Conservation (phyloP, 257 asterid species). For the Solanum habrochaites region DNA sequence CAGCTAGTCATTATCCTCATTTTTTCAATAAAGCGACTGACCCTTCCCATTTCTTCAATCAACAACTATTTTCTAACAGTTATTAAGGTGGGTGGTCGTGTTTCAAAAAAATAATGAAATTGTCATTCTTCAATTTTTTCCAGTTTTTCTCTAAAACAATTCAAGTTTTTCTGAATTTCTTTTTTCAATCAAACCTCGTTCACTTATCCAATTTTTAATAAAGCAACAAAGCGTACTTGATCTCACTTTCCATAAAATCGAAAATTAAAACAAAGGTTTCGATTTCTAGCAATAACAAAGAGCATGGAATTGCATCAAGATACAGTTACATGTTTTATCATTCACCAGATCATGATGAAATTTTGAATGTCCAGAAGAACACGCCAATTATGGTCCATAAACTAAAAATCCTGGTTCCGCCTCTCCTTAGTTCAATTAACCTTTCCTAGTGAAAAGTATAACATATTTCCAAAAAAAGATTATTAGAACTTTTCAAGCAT, state of each 20-base stretch:
- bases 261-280: background rate
- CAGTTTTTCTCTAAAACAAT: no score
- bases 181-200: background rate
- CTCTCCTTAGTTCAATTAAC: background rate
- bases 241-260: background rate
- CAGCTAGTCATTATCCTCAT: background rate
- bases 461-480: background rate
- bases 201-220: background rate
- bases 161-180: no score
- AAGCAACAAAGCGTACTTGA: background rate
- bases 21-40: background rate
- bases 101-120: background rate
- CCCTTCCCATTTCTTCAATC: background rate
- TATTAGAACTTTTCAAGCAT: background rate
- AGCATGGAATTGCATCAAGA: background rate
- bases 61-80: background rate
- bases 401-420: background rate
- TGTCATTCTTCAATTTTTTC: background rate
- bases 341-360: background rate
- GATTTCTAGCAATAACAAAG: background rate
- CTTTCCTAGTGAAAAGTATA: background rate
- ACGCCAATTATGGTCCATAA: background rate
- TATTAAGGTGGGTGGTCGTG: background rate
- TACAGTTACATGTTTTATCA: background rate
- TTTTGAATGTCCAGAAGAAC: background rate